Conservation (phyloP, 441 rosid genomes). For the Gossypium schwendimanii region DNA sequence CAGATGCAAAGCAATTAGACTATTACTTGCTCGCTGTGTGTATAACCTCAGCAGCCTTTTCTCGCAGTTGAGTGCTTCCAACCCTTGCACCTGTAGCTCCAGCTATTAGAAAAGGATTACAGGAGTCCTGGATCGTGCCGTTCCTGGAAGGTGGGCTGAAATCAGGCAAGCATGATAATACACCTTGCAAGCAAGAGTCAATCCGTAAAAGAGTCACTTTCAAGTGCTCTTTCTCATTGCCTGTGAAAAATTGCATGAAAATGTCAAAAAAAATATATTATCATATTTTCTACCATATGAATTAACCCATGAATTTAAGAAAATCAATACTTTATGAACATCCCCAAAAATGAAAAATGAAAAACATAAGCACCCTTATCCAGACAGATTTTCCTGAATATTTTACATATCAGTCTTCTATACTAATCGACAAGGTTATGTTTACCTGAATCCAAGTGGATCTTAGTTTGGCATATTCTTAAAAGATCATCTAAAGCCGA, state of each 20-base stretch:
- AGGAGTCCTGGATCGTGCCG: constrained; percentile 50
- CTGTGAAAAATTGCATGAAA: constrained; percentile 39
- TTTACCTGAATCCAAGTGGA: constrained; percentile 84
- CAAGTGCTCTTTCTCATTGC: constrained; percentile 94
- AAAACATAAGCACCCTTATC: background rate
- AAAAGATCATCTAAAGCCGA: constrained; percentile 85
- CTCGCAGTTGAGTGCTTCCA: constrained; percentile 81
- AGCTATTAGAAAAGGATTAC: constrained; percentile 73
- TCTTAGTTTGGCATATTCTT: constrained; percentile 70
- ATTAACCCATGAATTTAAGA: background rate
- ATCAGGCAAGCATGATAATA: constrained; percentile 98
- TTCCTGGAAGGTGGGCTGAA: constrained; percentile 76
- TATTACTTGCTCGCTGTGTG: constrained; percentile 93
- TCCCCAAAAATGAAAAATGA: constrained; percentile 1
- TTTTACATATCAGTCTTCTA: background rate
- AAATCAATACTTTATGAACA: constrained; percentile 4
- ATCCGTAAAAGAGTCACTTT: constrained; percentile 98
- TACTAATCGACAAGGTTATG: background rate
- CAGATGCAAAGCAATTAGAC: constrained; percentile 18
- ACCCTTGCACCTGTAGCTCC: constrained; percentile 93
- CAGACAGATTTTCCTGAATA: constrained; percentile 9
- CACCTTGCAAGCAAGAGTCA: constrained; percentile 96
- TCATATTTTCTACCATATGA: background rate
- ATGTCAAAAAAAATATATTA: constrained; percentile 4
- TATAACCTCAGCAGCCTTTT: constrained; percentile 77